phyloP scores from a whole-genome alignment of 495 filamentous ascomycete species.

The Immersiella caudata region DNA sequence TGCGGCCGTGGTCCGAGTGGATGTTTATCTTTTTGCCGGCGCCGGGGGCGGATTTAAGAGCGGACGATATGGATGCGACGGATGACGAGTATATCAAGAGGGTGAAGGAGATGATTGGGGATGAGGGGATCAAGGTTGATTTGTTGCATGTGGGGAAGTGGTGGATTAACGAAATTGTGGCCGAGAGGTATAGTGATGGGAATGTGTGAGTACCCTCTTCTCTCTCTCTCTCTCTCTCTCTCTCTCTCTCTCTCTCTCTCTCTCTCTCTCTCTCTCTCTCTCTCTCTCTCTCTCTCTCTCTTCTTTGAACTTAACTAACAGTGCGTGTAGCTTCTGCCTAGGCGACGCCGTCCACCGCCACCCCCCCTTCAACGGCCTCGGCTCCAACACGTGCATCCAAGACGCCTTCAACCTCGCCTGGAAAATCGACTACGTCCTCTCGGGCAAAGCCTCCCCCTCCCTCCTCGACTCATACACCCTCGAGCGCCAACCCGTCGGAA shows the following conservation, averaged over 20 bases:
- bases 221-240: not conserved
- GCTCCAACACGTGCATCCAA: constrained; percentile 53
- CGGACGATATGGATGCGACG: constrained; percentile 36
- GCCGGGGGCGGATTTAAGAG: constrained; percentile 32
- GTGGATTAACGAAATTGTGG: constrained; percentile 48
- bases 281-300: not conserved
- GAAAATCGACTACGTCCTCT: constrained; percentile 49
- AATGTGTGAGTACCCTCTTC: constrained; percentile 18
- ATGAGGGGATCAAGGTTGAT: constrained; percentile 42
- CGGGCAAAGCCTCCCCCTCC: constrained; percentile 31
- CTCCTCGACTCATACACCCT: constrained; percentile 39
- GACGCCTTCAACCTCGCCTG: constrained; percentile 56
- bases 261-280: not conserved
- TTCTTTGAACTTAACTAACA: not conserved
- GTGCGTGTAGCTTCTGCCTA: constrained; percentile 41
- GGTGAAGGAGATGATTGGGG: constrained; percentile 55
- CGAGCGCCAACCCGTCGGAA: constrained; percentile 50
- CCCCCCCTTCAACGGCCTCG: constrained; percentile 51
- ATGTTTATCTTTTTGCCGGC: constrained; percentile 47
- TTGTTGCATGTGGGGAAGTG: constrained; percentile 44
- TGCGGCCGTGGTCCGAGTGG: constrained; percentile 51
- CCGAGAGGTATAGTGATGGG: constrained; percentile 44
- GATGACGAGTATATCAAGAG: constrained; percentile 43
- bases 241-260: not conserved
- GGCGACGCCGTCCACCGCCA: constrained; percentile 55